Percentiles rank a stretch among this genome's conserved stretches.
These are phyloP conservation scores for Hawksworthiomyces lignivorus DNA, from an alignment of 2,329 filamentous ascomycete genomes.

Conservation along the genomic window DNA sequence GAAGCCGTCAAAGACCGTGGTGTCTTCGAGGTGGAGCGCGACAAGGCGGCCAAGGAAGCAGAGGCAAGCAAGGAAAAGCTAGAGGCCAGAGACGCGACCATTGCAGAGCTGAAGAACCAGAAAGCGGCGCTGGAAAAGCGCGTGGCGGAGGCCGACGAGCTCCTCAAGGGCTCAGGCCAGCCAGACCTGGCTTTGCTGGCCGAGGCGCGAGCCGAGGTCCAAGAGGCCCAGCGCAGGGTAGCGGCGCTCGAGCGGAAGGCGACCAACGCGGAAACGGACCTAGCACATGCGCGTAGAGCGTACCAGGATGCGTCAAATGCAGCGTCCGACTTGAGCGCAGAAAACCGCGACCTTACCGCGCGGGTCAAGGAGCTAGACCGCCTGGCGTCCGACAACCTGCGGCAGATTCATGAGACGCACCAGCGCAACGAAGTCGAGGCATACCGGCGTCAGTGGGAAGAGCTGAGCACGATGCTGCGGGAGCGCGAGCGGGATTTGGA, in stretches of 20 bases:
- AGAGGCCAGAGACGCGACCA: slow-evolving; percentile 29
- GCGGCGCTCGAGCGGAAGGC: slow-evolving; percentile 32
- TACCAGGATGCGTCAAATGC: slow-evolving; percentile 52
- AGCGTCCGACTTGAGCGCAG: slow-evolving; percentile 34
- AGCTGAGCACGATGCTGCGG: slow-evolving; percentile 34
- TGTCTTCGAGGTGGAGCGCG: slow-evolving; percentile 38
- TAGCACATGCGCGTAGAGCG: slow-evolving; percentile 48
- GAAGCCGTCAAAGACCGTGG: slow-evolving; percentile 44
- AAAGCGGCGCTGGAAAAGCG: slow-evolving; percentile 28
- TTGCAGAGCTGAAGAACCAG: slow-evolving; percentile 30
- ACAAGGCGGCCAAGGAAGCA: slow-evolving; percentile 28
- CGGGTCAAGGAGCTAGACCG: slow-evolving; percentile 32
- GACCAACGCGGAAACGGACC: slow-evolving; percentile 32
- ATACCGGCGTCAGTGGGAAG: slow-evolving; percentile 30
- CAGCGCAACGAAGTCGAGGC: slow-evolving; percentile 25
- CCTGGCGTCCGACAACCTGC: slow-evolving; percentile 37
- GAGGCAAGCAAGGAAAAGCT: slow-evolving; percentile 26
- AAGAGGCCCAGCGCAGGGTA: slow-evolving; percentile 31
- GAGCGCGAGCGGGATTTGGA: slow-evolving; percentile 47
- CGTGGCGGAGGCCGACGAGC: slow-evolving; percentile 26
- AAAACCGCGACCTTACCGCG: slow-evolving; percentile 38
- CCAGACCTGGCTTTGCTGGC: slow-evolving; percentile 32
- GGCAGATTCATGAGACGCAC: slow-evolving; percentile 41
- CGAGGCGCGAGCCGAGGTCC: slow-evolving; percentile 32
- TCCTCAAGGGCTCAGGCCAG: slow-evolving; percentile 22